A percentile compares a stretch with the other conserved stretches of the same genome.
Conservation (phyloP, 2,329 filamentous ascomycete genomes). For the Pestalotiopsis sp. region DNA sequence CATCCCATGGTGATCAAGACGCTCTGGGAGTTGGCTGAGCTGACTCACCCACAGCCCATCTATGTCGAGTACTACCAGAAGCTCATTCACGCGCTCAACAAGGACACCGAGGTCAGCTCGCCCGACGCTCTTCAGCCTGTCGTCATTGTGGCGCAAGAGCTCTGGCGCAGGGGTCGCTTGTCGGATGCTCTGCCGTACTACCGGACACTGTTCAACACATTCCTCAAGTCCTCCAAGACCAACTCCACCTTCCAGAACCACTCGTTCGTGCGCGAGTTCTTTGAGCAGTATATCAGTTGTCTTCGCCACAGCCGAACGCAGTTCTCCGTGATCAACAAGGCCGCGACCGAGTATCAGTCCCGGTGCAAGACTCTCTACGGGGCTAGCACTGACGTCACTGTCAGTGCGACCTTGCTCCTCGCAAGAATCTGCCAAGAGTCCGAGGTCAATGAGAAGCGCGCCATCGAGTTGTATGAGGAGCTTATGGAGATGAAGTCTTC, state of each 20-base stretch:
- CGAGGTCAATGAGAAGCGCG: slow-evolving; percentile 34
- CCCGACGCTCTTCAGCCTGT: slow-evolving; percentile 39
- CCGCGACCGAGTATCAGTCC: slow-evolving; percentile 33
- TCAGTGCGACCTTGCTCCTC: slow-evolving; percentile 35
- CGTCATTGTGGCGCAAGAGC: slow-evolving; percentile 36
- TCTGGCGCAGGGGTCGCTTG: slow-evolving; percentile 38
- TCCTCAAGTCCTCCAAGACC: slow-evolving; percentile 33
- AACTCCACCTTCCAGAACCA: slow-evolving; percentile 34
- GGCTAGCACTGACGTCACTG: slow-evolving; percentile 34
- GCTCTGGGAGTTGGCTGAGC: slow-evolving; percentile 32
- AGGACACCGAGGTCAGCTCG: slow-evolving; percentile 32
- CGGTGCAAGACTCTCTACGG: slow-evolving; percentile 36
- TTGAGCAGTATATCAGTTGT: slow-evolving; percentile 35
- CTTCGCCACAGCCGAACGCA: slow-evolving; percentile 34
- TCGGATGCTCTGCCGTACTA: slow-evolving; percentile 36
- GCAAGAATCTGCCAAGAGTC: slow-evolving; percentile 39
- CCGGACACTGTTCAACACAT: slow-evolving; percentile 36
- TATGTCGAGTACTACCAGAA: slow-evolving; percentile 38
- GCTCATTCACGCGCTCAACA: slow-evolving; percentile 38
- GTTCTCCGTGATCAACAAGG: slow-evolving; percentile 32
- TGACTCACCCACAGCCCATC: slow-evolving; percentile 6
- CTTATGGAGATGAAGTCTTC: slow-evolving; percentile 32
- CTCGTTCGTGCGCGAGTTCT: slow-evolving; percentile 32
- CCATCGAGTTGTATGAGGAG: slow-evolving; percentile 37
- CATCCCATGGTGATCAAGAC: slow-evolving; percentile 36